A percentile compares a stretch with the other conserved stretches of the same genome.
These are phyloP conservation scores for Turnera subulata DNA, from an alignment of 345 rosid species.

Conservation along the genomic window DNA sequence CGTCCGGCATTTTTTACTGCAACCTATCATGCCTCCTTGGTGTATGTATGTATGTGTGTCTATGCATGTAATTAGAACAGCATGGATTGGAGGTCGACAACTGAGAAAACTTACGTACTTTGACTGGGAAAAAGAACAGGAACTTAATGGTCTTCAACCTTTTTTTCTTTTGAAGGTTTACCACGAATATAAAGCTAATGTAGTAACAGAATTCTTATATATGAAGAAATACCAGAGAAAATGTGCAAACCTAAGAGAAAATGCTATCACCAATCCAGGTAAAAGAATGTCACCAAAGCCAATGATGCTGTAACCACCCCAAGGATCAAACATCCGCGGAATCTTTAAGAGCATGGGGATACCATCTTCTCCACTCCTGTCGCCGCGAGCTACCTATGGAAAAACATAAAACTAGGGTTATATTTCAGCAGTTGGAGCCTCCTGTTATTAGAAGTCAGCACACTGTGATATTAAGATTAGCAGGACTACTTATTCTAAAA, in stretches of 20 bases:
- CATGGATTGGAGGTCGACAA: not conserved
- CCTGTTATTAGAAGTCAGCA: slow-evolving; percentile 1
- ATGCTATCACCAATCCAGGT: slow-evolving; percentile 86
- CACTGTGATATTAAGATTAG: not conserved
- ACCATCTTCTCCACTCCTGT: slow-evolving; percentile 93
- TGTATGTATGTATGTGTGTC: no score
- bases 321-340: slow-evolving; percentile 95
- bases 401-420: slow-evolving; percentile 9
- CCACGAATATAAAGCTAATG: not conserved
- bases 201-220: not conserved
- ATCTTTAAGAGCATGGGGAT: slow-evolving; percentile 96
- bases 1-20: no score
- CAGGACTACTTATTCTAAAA: slow-evolving; percentile 51
- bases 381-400: slow-evolving; percentile 92
- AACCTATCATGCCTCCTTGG: not conserved
- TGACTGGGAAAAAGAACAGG: not conserved
- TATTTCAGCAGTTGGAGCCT: slow-evolving; percentile 5
- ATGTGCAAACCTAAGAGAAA: slow-evolving; percentile 71
- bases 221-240: slow-evolving; percentile 4
- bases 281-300: slow-evolving; percentile 98
- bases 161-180: no score
- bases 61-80: not conserved
- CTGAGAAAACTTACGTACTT: not conserved
- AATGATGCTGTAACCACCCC: slow-evolving; percentile 99
- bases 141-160: no score